Base-by-base conservation (phyloP, 2,329 filamentous ascomycete species). In the Pseudocercospora musae region DNA sequence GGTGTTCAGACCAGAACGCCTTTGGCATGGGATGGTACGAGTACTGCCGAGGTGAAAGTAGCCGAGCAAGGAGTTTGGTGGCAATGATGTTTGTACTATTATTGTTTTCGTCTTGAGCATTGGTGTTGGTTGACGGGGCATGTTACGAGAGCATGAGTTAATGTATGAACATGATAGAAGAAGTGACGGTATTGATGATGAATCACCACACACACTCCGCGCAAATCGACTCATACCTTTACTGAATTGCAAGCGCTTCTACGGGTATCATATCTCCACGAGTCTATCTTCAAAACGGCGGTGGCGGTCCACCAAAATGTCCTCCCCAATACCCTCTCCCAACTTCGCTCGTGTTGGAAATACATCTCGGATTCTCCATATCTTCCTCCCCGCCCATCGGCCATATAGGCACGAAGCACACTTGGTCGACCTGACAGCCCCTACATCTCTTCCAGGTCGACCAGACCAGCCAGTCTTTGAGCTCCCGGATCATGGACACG, bases 321-420 rank as follows among this genome's bases (percentile, higher is more conserved):
- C 60, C 66, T 2, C 62, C 64, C 69, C 70, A 72, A 29, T 72
- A 72, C 10, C 64, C 65, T 23, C 53, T 52, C 4, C 59, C 58
- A 13, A 57, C 55, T 27, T 63, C 62, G 1, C 54, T 57, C 69
- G 68, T 77, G 73, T 56, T 71, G 68, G 59, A 63, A 40, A 62
- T 63, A 57, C 83, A 85, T 33, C 71, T 70, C 5, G 84, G 84
- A 46, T 75, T 70, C 31, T 77, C 79, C 67, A 86, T 84, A 69
- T 89, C 86, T 25, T 84, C 78, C 0, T 75, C 69, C 0, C 74
- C 78, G 0, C 86, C 86, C 71, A 81, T 77, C 0, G 86, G 87
- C 86, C 86, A 89, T 69, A 89, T 87, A 1, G 85, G 85, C n/a
- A 88, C 77, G 50, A 85, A 80, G 64, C 86, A 86, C 2, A 87